Evolutionary conservation across 164 flowering plant genomes (phyloP).

Genomic region (Paratinospora sagittata): DNA sequence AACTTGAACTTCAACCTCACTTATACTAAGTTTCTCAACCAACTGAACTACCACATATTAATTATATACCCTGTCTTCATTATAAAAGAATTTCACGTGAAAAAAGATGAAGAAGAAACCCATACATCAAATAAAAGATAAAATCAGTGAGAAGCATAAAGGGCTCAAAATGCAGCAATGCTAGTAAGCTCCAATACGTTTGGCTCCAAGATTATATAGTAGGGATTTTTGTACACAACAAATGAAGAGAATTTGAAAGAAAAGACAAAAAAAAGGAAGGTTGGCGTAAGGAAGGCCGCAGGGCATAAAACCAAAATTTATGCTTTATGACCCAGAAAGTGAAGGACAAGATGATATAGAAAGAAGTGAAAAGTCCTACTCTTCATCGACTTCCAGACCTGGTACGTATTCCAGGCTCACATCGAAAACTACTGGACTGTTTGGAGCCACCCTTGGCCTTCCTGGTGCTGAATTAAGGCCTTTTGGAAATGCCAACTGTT

Average conservation of each 20-base stretch:
- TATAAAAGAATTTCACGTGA: too few species aligned
- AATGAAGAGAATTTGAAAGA: background rate
- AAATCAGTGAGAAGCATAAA: too few species aligned
- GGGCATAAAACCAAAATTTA: background rate
- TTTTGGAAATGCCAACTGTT: conserved; percentile 84
- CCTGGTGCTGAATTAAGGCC: conserved; percentile 95
- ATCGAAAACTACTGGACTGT: conserved; percentile 80
- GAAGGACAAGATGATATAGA: background rate
- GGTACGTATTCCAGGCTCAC: conserved; percentile 90
- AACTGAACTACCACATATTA: too few species aligned
- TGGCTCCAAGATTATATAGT: background rate
- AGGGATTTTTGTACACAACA: background rate
- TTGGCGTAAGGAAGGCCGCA: background rate
- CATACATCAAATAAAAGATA: too few species aligned
- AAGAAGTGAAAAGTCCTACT: conserved; percentile 21
- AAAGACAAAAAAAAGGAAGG: background rate
- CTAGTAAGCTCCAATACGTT: background rate
- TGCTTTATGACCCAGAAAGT: background rate
- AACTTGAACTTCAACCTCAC: too few species aligned
- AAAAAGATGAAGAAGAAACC: too few species aligned
- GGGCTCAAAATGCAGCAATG: too few species aligned
- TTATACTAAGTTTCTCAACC: too few species aligned
- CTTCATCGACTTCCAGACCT: conserved; percentile 81
- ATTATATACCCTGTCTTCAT: too few species aligned
- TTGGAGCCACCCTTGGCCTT: conserved; percentile 90